These are phyloP conservation scores for Cutaneotrichosporon sp. DNA, from an alignment of 1,284 basidiomycete species.

Conservation along the genomic window DNA sequence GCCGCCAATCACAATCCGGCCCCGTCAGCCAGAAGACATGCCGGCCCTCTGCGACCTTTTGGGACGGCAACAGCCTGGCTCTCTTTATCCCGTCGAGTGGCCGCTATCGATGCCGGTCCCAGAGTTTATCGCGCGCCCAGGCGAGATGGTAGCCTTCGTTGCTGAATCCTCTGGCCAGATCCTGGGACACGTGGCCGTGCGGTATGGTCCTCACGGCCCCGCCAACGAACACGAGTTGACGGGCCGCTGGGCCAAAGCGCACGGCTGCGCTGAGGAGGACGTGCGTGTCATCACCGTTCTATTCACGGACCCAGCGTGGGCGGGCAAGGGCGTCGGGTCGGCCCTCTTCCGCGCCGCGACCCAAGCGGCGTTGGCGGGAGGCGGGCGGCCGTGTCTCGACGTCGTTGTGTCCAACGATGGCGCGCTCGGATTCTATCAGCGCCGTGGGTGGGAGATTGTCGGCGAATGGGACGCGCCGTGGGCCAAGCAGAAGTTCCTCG, in stretches of 20 bases:
- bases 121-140: conserved; percentile 5
- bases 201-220: not conserved
- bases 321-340: conserved; percentile 7
- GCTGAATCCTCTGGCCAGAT: conserved; percentile 8
- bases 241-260: not conserved
- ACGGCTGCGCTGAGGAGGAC: not conserved
- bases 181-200: conserved; percentile 7
- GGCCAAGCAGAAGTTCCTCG: not conserved
- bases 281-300: conserved; percentile 11
- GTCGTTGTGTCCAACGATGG: not conserved
- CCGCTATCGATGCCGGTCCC: conserved; percentile 3
- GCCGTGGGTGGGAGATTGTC: conserved; percentile 7
- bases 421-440: not conserved
- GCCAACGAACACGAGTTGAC: not conserved
- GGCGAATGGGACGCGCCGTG: conserved; percentile 2
- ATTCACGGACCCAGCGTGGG: conserved; percentile 1
- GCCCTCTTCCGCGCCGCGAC: conserved; percentile 4
- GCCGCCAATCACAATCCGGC: conserved; percentile 5
- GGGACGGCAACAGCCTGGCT: conserved; percentile 10
- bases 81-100: conserved; percentile 8
- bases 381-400: conserved; percentile 5
- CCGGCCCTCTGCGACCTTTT: not conserved
- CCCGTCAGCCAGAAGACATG: not conserved
- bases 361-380: not conserved
- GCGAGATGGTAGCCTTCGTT: conserved; percentile 9